Conservation (phyloP, 306 rosid species). For the Gastrolobium bilobum region DNA sequence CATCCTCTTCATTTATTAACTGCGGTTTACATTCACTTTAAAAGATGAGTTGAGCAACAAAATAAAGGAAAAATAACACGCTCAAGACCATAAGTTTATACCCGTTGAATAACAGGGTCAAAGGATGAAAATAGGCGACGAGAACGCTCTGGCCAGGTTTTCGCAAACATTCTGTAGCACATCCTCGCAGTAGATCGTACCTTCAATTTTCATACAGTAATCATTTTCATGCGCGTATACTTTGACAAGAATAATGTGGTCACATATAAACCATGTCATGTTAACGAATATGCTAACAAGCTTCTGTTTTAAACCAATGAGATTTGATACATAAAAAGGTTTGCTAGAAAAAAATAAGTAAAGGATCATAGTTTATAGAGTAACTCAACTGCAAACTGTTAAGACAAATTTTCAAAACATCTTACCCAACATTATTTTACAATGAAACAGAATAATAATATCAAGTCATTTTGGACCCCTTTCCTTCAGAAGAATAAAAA, state of each 20-base stretch:
- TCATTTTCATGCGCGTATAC: conserved; percentile 25
- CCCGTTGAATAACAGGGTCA: conserved; percentile 98
- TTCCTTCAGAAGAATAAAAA: conserved; percentile 31
- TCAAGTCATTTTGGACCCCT: conserved; percentile 23
- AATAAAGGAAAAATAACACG: conserved; percentile 42
- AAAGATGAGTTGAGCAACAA: conserved; percentile 38
- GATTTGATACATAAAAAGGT: conserved; percentile 32
- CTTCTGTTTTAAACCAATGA: conserved; percentile 12
- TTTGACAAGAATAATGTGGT: conserved; percentile 2
- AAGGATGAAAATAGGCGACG: conserved; percentile 87
- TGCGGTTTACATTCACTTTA: conserved; percentile 53
- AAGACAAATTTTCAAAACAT: conserved; percentile 38
- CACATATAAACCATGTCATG: conserved; percentile 35
- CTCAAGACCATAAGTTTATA: conserved; percentile 50
- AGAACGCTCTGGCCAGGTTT: conserved; percentile 99
- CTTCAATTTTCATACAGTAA: conserved; percentile 61
- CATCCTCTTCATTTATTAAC: conserved; percentile 99
- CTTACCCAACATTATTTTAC: conserved; percentile 18
- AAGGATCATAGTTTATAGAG: conserved; percentile 20
- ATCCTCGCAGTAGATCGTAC: conserved; percentile 96
- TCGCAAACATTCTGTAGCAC: conserved; percentile 97
- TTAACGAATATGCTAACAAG: conserved; percentile 35
- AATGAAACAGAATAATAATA: conserved; percentile 31
- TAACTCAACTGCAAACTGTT: conserved; percentile 6
- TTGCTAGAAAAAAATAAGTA: background rate